These are phyloP conservation scores for Cladosporium sp. DNA, from an alignment of 2,329 filamentous ascomycete species.

Conservation along the genomic window DNA sequence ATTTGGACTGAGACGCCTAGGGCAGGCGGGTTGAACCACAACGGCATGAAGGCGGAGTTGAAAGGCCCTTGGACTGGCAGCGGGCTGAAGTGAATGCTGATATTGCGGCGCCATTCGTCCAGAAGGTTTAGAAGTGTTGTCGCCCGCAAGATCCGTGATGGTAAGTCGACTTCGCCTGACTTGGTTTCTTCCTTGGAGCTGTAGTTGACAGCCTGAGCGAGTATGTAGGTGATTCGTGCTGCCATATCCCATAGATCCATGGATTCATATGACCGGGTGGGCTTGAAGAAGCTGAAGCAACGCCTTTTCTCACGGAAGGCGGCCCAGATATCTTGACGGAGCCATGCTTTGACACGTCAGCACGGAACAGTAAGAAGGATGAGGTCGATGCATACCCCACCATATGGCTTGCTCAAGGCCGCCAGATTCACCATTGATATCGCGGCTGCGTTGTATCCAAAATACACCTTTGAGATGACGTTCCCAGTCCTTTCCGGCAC, in stretches of 20 bases:
- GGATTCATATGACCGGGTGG: slow-evolving; percentile 45
- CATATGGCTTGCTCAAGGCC: slow-evolving; percentile 56
- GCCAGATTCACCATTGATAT: slow-evolving; percentile 56
- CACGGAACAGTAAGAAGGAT: neutral
- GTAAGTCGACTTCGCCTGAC: slow-evolving; percentile 38
- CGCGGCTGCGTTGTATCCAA: slow-evolving; percentile 60
- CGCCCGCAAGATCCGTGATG: slow-evolving; percentile 37
- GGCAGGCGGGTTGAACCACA: slow-evolving; percentile 50
- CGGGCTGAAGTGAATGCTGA: slow-evolving; percentile 44
- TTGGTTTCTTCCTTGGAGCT: slow-evolving; percentile 50
- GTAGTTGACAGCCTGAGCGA: slow-evolving; percentile 56
- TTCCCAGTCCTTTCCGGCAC: slow-evolving; percentile 55
- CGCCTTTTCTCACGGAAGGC: slow-evolving; percentile 56
- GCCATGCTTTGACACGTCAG: slow-evolving; percentile 32
- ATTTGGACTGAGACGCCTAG: slow-evolving; percentile 48
- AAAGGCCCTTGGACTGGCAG: slow-evolving; percentile 38
- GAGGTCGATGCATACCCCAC: slow-evolving; percentile 42
- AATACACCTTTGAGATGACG: slow-evolving; percentile 61
- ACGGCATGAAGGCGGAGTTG: slow-evolving; percentile 43
- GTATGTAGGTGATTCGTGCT: slow-evolving; percentile 50
- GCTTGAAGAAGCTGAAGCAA: slow-evolving; percentile 57
- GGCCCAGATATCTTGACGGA: slow-evolving; percentile 63
- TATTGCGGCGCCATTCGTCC: slow-evolving; percentile 46
- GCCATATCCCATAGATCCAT: slow-evolving; percentile 54
- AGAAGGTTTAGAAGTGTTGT: slow-evolving; percentile 46